Evolutionary conservation across 495 filamentous ascomycete genomes (phyloP).

Genomic region (Talaromyces trachyspermus): DNA sequence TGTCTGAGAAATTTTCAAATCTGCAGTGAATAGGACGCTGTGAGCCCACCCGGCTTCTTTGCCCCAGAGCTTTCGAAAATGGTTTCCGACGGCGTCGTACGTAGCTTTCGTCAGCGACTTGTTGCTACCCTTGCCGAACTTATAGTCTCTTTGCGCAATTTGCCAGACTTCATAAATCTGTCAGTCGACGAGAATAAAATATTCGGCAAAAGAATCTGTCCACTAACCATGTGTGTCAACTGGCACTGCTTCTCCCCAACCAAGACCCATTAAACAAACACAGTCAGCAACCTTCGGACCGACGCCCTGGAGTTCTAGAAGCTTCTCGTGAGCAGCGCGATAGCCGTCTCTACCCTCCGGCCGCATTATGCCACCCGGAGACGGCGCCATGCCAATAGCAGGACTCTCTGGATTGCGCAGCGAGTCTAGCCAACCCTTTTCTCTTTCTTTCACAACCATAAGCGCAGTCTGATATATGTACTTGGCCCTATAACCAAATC

Average conservation of each 20-base stretch:
- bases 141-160: constrained; percentile 93
- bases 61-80: constrained; percentile 89
- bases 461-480: constrained; percentile 81
- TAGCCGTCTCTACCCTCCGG: constrained; percentile 62
- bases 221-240: constrained; percentile 83
- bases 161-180: constrained; percentile 66
- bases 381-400: constrained; percentile 38
- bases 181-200: constrained; percentile 5
- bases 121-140: constrained; percentile 75
- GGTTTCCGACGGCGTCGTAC: constrained; percentile 82
- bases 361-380: constrained; percentile 41
- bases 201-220: background rate
- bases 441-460: constrained; percentile 58
- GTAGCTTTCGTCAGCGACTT: constrained; percentile 82
- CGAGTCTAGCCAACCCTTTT: constrained; percentile 65
- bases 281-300: constrained; percentile 97
- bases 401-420: constrained; percentile 72
- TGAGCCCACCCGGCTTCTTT: constrained; percentile 96
- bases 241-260: constrained; percentile 93
- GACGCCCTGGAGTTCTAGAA: constrained; percentile 75
- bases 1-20: constrained; percentile 76
- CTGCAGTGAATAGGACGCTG: constrained; percentile 91
- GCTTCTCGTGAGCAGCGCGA: constrained; percentile 68
- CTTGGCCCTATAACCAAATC: constrained; percentile 91
- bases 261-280: constrained; percentile 91